A percentile compares a stretch with the other conserved stretches of the same genome.
These are phyloP conservation scores for Uromyces viciae-fabae DNA, from an alignment of 1,284 basidiomycete genomes.

Conservation along the genomic window DNA sequence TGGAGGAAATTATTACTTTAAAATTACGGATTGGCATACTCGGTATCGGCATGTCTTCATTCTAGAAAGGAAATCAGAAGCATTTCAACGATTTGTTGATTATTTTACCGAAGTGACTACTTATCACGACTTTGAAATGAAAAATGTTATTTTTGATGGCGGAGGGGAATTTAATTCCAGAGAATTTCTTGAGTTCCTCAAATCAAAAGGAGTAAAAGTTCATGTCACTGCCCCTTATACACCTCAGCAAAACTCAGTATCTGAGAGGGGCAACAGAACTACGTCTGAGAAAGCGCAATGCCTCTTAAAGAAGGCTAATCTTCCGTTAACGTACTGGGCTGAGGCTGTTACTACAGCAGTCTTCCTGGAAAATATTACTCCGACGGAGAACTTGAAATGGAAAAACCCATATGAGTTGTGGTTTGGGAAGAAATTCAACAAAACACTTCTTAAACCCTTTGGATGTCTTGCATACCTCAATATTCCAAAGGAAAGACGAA, in stretches of 20 bases:
- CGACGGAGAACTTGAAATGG: not conserved
- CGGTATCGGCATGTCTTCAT: not conserved
- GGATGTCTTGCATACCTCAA: constrained; percentile 3
- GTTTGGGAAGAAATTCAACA: not conserved
- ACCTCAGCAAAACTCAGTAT: constrained; percentile 22
- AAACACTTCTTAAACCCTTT: not conserved
- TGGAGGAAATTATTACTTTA: constrained; percentile 14
- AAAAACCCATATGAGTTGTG: not conserved
- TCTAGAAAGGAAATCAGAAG: constrained; percentile 15
- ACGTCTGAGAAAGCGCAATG: constrained; percentile 15
- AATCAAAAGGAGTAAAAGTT: not conserved
- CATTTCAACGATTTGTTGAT: not conserved
- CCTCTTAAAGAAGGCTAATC: not conserved
- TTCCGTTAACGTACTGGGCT: constrained; percentile 5
- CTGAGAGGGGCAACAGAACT: constrained; percentile 1
- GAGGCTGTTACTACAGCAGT: constrained; percentile 17
- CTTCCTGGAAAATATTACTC: not conserved
- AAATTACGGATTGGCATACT: not conserved
- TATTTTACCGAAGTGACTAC: not conserved
- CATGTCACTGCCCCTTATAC: constrained; percentile 20
- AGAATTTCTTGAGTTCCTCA: constrained; percentile 17
- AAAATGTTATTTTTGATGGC: constrained; percentile 8
- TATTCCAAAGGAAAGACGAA: not conserved
- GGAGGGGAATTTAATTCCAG: constrained; percentile 14
- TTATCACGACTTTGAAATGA: not conserved